These are phyloP conservation scores for Aspergillus tanneri DNA, from an alignment of 2,329 filamentous ascomycete species.

Conservation along the genomic window DNA sequence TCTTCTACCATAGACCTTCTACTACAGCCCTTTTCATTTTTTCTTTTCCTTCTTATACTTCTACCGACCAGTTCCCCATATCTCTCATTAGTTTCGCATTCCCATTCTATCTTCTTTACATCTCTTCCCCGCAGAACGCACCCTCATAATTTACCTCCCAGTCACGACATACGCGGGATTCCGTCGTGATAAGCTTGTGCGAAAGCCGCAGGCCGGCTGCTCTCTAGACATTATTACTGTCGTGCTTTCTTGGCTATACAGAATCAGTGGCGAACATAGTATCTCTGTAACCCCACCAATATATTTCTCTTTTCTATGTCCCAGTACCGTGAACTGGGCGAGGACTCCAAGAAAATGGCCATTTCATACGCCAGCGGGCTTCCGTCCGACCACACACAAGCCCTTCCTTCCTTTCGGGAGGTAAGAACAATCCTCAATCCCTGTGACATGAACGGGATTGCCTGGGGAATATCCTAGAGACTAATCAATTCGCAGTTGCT, in stretches of 20 bases:
- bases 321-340: conserved; percentile 32
- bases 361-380: conserved; percentile 39
- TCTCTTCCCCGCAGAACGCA: background rate
- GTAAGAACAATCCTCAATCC: conserved; percentile 21
- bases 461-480: background rate
- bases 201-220: conserved; percentile 21
- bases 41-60: conserved; percentile 4
- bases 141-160: background rate
- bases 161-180: background rate
- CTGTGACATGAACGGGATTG: background rate
- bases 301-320: conserved; percentile 34
- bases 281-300: conserved; percentile 7
- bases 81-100: conserved; percentile 1
- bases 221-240: conserved; percentile 4
- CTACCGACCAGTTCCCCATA: conserved; percentile 2
- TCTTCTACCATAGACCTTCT: conserved; percentile 9
- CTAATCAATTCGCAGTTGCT: conserved; percentile 30
- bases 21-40: conserved; percentile 8
- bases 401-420: conserved; percentile 41
- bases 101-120: background rate
- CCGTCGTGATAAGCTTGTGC: background rate
- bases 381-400: conserved; percentile 33
- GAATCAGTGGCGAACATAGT: background rate
- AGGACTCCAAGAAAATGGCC: conserved; percentile 38
- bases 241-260: background rate